Percentiles rank a stretch among this genome's conserved stretches.
Evolutionary conservation across 129 eudicot species (phyloP).

Genomic region (Ambrosia trifida): DNA sequence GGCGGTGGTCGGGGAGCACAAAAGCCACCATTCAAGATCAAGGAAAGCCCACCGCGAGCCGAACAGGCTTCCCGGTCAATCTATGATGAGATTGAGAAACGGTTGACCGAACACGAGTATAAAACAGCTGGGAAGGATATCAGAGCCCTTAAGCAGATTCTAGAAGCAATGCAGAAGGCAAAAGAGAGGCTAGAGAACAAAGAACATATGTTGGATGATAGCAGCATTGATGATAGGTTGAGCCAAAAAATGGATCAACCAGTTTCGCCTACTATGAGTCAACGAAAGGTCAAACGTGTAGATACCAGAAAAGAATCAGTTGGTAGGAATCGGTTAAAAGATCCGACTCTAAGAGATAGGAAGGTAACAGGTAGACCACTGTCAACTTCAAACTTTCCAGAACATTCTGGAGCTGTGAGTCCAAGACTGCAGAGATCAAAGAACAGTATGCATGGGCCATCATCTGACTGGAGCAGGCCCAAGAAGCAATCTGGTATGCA

Average conservation of each 20-base stretch:
- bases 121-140: slow-evolving; percentile 86
- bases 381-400: slow-evolving; percentile 35
- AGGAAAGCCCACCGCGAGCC: slow-evolving; percentile 29
- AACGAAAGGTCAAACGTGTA: slow-evolving; percentile 34
- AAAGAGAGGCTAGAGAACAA: slow-evolving; percentile 47
- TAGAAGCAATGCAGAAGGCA: slow-evolving; percentile 87
- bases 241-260: slow-evolving; percentile 31
- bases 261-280: slow-evolving; percentile 38
- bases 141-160: slow-evolving; percentile 95
- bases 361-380: slow-evolving; percentile 37
- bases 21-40: slow-evolving; percentile 35
- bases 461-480: slow-evolving; percentile 39
- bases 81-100: slow-evolving; percentile 82
- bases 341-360: slow-evolving; percentile 33
- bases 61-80: slow-evolving; percentile 49
- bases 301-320: slow-evolving; percentile 29
- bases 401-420: slow-evolving; percentile 44
- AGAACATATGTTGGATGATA: slow-evolving; percentile 27
- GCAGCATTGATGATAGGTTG: slow-evolving; percentile 32
- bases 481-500: slow-evolving; percentile 44
- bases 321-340: slow-evolving; percentile 26
- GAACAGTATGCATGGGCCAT: slow-evolving; percentile 31
- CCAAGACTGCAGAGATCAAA: slow-evolving; percentile 48
- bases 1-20: slow-evolving; percentile 38
- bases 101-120: slow-evolving; percentile 72